Evolutionary conservation across 225 moss, liverwort and hornwort species (phyloP), one percentile per base, ranked within the genome.

Genomic region (Climacium dendroides): DNA sequence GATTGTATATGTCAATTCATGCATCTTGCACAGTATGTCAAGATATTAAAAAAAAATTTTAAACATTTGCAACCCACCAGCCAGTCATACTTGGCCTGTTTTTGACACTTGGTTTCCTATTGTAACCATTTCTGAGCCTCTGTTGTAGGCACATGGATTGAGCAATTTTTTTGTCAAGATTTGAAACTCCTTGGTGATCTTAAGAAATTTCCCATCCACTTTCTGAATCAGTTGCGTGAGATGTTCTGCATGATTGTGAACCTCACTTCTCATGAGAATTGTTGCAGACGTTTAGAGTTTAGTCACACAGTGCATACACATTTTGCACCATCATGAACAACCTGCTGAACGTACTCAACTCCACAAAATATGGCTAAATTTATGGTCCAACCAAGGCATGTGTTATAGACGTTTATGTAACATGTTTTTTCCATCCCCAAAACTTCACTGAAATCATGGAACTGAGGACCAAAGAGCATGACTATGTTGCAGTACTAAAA

Each of bases 11-110:
- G 26, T 41, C 70, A 50, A 34, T 50, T 50, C 50, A 74, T 50
- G 8, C 32, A 32, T 7, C 48, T 74, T 74, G 30, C 19, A 2
- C 2, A 43, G 5, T 43, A 41, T 29, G 30, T 73, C 48, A 19
- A 73, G 19, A 10, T 29, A 1, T 10, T 0, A 6, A 0, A 13
- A 14, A 28, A 5, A 70, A 41, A 15, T 24, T 19, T 1, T 4
- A 47, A 29, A 6, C n/a, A n/a, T n/a, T 30, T 47, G 18, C 47
- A 73, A 48, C 19, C 48, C 48, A 30, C 19, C 19, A 29, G 17
- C 72, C 28, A 45, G 19, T 74, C 0, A 1, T 32, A 48, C 19
- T 48, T 74, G 10, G 11, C 74, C 16, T 48, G 32, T 12, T 12
- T 32, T 32, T 10, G 48, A 32, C 48, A 19, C 74, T 74, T 48